phyloP scores from a whole-genome alignment of 2,329 filamentous ascomycete species.

The Pyricularia sp. region DNA sequence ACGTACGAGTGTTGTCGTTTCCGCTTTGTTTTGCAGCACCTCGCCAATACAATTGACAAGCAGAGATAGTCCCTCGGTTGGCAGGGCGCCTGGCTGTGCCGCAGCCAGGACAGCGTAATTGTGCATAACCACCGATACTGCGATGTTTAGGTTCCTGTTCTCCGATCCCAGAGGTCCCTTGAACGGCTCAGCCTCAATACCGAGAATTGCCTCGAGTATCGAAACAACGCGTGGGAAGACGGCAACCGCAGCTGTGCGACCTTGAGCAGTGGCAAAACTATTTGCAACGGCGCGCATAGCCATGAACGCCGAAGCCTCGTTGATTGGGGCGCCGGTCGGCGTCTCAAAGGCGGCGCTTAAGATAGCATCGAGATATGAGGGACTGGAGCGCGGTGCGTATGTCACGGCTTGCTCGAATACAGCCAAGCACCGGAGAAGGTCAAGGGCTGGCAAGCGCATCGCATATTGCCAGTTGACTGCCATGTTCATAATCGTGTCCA shows the following conservation, averaged over 20 bases:
- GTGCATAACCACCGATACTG: constrained; percentile 67
- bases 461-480: constrained; percentile 68
- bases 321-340: constrained; percentile 11
- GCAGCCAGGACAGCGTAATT: constrained; percentile 70
- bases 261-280: constrained; percentile 62
- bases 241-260: constrained; percentile 51
- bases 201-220: constrained; percentile 50
- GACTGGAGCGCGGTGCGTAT: constrained; percentile 20
- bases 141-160: constrained; percentile 74
- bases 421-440: constrained; percentile 74
- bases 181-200: constrained; percentile 24
- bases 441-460: constrained; percentile 71
- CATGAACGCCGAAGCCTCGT: constrained; percentile 54
- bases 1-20: constrained; percentile 75
- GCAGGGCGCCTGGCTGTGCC: constrained; percentile 23
- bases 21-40: constrained; percentile 52
- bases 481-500: constrained; percentile 57
- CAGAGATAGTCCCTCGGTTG: constrained; percentile 29
- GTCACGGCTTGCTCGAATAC: constrained; percentile 54
- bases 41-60: constrained; percentile 41
- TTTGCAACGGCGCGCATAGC: constrained; percentile 71
- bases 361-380: background rate
- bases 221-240: constrained; percentile 43
- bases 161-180: constrained; percentile 34
- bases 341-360: background rate